phyloP scores from a whole-genome alignment of 2,329 filamentous ascomycete genomes.

The Grosmannia clavigera region DNA sequence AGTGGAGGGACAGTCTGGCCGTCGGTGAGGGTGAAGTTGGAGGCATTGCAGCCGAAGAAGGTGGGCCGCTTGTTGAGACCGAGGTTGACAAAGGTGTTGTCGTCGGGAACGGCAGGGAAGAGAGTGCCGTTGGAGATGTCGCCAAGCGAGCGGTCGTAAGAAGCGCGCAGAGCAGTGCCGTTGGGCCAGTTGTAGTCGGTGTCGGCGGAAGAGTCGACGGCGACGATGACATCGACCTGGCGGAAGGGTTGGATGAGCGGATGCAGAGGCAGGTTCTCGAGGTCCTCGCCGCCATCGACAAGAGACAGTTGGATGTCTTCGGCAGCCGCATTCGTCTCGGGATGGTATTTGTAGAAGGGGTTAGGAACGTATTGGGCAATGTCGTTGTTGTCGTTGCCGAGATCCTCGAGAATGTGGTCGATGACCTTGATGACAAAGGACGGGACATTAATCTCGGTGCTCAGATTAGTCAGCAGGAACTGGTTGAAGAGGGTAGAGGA shows the following conservation, averaged over 20 bases:
- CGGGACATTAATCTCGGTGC: slow-evolving; percentile 27
- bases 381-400: slow-evolving; percentile 42
- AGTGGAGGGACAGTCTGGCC: slow-evolving; percentile 16
- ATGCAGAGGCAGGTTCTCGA: slow-evolving; percentile 39
- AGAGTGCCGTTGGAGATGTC: slow-evolving; percentile 38
- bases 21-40: slow-evolving; percentile 18
- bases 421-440: slow-evolving; percentile 39
- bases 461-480: slow-evolving; percentile 54
- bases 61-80: slow-evolving; percentile 46
- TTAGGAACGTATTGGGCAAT: slow-evolving; percentile 45
- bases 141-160: slow-evolving; percentile 39
- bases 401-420: slow-evolving; percentile 32
- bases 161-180: slow-evolving; percentile 44
- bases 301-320: slow-evolving; percentile 27
- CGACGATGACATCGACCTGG: slow-evolving; percentile 49
- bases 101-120: slow-evolving; percentile 46
- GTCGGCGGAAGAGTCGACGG: slow-evolving; percentile 52
- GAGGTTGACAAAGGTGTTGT: slow-evolving; percentile 41
- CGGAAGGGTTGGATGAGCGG: slow-evolving; percentile 37
- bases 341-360: slow-evolving; percentile 44
- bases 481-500: slow-evolving; percentile 77
- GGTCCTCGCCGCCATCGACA: slow-evolving; percentile 36
- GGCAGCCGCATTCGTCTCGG: slow-evolving; percentile 22
- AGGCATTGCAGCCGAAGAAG: slow-evolving; percentile 49
- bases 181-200: slow-evolving; percentile 46